Evolutionary conservation across 2,329 filamentous ascomycete species (phyloP).

Genomic region (Fusarium dlaminii): DNA sequence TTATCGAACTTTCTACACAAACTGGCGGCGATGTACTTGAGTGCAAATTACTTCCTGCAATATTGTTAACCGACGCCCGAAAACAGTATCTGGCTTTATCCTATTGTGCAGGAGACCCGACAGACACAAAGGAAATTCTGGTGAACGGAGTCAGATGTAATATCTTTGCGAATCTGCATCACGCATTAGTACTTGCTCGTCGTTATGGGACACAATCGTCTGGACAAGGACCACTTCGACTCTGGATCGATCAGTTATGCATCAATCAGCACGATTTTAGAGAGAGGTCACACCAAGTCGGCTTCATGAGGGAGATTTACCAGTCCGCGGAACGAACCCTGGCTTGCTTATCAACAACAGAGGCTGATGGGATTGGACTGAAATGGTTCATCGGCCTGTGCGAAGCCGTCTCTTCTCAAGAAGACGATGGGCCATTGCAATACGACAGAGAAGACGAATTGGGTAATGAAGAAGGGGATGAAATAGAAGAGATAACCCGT

Average conservation of each 20-base stretch:
- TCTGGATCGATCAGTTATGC: background rate
- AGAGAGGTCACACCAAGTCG: background rate
- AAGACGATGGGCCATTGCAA: background rate
- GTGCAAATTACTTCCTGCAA: background rate
- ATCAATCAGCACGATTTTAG: fast-evolving
- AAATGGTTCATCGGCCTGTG: background rate
- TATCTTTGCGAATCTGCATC: fast-evolving
- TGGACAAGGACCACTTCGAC: fast-evolving
- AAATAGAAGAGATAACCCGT: background rate
- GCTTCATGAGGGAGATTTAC: fast-evolving
- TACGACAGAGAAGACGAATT: background rate
- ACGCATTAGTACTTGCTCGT: fast-evolving
- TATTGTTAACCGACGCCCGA: fast-evolving
- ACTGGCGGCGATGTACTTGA: no score
- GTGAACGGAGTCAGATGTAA: fast-evolving
- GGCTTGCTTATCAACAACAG: background rate
- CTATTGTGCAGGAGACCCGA: fast-evolving
- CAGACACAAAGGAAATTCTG: fast-evolving
- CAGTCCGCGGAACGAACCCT: fast-evolving
- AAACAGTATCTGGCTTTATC: fast-evolving
- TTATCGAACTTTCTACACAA: background rate
- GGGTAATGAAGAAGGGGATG: background rate
- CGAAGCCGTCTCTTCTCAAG: fast-evolving
- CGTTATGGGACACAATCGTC: fast-evolving
- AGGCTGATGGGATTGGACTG: background rate